These are phyloP conservation scores for Plasmodium falciparum DNA, from an alignment of 169 alveolate genomes.

Conservation along the genomic window DNA sequence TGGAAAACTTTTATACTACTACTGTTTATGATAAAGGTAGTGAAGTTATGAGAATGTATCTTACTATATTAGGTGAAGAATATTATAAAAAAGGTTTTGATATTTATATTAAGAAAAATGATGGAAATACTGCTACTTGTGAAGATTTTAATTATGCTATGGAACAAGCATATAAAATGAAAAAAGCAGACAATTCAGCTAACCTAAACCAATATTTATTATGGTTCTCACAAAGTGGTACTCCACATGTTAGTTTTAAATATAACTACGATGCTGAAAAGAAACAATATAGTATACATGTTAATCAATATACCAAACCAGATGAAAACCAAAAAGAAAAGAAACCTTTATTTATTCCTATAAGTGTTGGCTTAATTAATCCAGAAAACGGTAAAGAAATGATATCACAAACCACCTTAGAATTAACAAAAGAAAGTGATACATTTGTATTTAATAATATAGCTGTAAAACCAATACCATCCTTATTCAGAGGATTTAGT, in stretches of 20 bases:
- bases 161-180: constrained; percentile 88
- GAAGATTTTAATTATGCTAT: constrained; percentile 95
- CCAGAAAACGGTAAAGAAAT: constrained; percentile 82
- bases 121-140: constrained; percentile 94
- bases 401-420: constrained; percentile 72
- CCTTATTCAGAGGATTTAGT: constrained; percentile 91
- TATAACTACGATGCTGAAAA: constrained; percentile 41
- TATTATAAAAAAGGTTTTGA: constrained; percentile 95
- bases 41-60: constrained; percentile 96
- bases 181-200: constrained; percentile 85
- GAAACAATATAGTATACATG: constrained; percentile 81
- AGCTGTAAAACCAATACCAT: constrained; percentile 89
- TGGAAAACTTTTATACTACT: constrained; percentile 94
- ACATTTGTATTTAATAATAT: constrained; percentile 84
- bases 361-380: constrained; percentile 88
- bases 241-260: constrained; percentile 79
- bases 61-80: constrained; percentile 91
- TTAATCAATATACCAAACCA: constrained; percentile 89
- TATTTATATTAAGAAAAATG: constrained; percentile 92
- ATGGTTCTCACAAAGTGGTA: constrained; percentile 92
- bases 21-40: constrained; percentile 96
- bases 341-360: constrained; percentile 92
- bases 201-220: constrained; percentile 91
- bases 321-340: constrained; percentile 91
- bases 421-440: constrained; percentile 87